A percentile compares a stretch with the other conserved stretches of the same genome.
Evolutionary conservation across 306 rosid species (phyloP).

Genomic region (Glycine latifolia): DNA sequence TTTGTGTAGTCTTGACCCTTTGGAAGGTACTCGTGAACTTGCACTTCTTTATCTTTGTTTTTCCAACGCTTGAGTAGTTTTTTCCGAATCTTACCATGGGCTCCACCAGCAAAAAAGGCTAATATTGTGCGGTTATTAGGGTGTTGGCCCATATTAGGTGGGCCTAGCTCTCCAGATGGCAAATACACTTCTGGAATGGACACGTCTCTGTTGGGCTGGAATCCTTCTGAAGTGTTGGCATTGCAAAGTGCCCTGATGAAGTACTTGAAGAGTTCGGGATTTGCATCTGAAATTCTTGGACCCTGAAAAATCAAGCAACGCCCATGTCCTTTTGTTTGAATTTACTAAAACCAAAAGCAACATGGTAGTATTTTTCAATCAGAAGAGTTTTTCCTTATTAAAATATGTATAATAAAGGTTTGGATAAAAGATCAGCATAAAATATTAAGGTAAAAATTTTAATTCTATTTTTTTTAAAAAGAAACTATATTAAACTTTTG

Average conservation of each 20-base stretch:
- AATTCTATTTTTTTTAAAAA: too few relatives aligned
- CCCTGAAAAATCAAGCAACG: constrained; percentile 55
- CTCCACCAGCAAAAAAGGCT: constrained; percentile 77
- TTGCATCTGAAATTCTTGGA: constrained; percentile 64
- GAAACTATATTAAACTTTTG: too few relatives aligned
- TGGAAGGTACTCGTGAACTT: constrained; percentile 71
- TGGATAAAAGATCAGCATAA: constrained; percentile 53
- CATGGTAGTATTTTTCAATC: constrained; percentile 61
- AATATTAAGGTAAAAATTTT: too few relatives aligned
- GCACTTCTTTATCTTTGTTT: constrained; percentile 64
- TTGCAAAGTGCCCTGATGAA: constrained; percentile 75
- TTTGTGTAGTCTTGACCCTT: constrained; percentile 59
- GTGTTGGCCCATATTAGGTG: constrained; percentile 35
- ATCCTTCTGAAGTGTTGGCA: constrained; percentile 83
- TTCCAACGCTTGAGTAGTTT: constrained; percentile 67
- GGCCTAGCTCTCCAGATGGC: constrained; percentile 62
- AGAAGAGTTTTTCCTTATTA: too few relatives aligned
- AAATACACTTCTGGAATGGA: constrained; percentile 73
- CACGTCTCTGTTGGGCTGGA: constrained; percentile 64
- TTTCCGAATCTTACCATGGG: constrained; percentile 65
- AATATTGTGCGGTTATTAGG: constrained; percentile 56
- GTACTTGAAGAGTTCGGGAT: constrained; percentile 60
- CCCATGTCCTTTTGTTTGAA: not conserved
- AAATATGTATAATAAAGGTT: constrained; percentile 76
- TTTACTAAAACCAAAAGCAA: not conserved